These are phyloP conservation scores for Sporothrix mexicana DNA, from an alignment of 2,329 filamentous ascomycete species.

Conservation along the genomic window DNA sequence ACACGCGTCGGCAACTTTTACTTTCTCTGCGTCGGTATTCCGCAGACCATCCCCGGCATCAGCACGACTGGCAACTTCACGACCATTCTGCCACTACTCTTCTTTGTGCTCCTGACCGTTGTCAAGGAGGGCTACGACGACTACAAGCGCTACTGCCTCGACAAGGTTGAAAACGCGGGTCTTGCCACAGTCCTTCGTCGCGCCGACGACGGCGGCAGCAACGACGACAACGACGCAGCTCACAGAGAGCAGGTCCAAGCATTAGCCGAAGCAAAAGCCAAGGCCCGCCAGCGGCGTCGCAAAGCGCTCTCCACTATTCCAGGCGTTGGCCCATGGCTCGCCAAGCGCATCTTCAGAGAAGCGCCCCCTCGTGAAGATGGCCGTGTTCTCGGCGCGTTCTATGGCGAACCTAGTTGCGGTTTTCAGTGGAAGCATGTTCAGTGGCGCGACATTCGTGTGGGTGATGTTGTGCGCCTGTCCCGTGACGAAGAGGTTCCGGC, in stretches of 20 bases:
- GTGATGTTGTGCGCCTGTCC: constrained; percentile 55
- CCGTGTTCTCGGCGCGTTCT: constrained; percentile 24
- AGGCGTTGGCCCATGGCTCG: neutral
- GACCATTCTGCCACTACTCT: constrained; percentile 73
- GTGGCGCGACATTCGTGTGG: constrained; percentile 57
- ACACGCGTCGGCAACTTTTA: constrained; percentile 87
- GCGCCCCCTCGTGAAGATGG: constrained; percentile 12
- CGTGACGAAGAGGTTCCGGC: constrained; percentile 83
- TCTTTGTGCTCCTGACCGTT: constrained; percentile 81
- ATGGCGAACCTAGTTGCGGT: constrained; percentile 20
- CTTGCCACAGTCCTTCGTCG: constrained; percentile 53
- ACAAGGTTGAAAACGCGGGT: constrained; percentile 77
- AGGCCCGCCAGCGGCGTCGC: constrained; percentile 13
- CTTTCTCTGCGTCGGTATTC: constrained; percentile 81
- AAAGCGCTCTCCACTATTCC: neutral
- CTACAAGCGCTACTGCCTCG: constrained; percentile 76
- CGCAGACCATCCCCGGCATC: constrained; percentile 79
- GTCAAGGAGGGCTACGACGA: constrained; percentile 89
- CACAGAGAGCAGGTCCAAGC: neutral
- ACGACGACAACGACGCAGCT: neutral
- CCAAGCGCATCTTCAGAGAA: constrained; percentile 15
- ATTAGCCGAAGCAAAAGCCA: neutral
- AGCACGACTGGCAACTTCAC: constrained; percentile 78
- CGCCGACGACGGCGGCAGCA: constrained; percentile 9
- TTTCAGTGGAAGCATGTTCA: constrained; percentile 54